phyloP scores from a whole-genome alignment of 2,329 filamentous ascomycete species.

The Torrubiella hemipterigena region DNA sequence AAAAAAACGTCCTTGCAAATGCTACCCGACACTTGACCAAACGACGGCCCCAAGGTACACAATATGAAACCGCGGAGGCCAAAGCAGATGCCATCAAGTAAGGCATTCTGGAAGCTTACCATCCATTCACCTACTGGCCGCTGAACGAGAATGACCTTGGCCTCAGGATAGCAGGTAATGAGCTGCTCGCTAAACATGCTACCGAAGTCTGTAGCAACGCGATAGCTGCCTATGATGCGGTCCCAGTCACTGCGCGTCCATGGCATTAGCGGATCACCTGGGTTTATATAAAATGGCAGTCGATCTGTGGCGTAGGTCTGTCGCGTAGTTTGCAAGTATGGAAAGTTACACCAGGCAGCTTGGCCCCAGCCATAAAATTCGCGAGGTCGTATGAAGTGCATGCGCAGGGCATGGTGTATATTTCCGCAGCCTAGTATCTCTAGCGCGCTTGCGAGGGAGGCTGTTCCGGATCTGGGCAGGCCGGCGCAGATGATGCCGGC shows the following conservation, averaged over 20 bases:
- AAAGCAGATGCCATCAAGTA: slow-evolving; percentile 1
- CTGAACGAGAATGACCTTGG: slow-evolving; percentile 10
- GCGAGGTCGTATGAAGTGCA: no score
- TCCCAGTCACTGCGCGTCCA: slow-evolving; percentile 6
- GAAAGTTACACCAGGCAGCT: not conserved
- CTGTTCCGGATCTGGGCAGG: not conserved
- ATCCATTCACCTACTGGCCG: slow-evolving; percentile 10
- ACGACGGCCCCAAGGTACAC: not conserved
- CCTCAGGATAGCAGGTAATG: slow-evolving; percentile 10
- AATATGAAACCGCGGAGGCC: not conserved
- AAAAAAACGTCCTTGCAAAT: slow-evolving; percentile 2
- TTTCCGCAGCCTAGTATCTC: not conserved
- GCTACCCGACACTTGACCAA: not conserved
- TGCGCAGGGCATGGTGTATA: not conserved
- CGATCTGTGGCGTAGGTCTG: no score
- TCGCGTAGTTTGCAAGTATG: not conserved
- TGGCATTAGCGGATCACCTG: not conserved
- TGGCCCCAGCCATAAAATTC: not conserved
- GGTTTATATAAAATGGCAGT: not conserved
- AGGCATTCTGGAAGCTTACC: slow-evolving; percentile 9
- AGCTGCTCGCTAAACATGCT: slow-evolving; percentile 8
- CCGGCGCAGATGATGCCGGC: slow-evolving; percentile 2
- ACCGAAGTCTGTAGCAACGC: slow-evolving; percentile 9
- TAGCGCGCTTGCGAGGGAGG: not conserved
- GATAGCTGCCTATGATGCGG: slow-evolving; percentile 4